Conservation (phyloP, 1,284 basidiomycete species). For the Cutaneotrichosporon dermatis region DNA sequence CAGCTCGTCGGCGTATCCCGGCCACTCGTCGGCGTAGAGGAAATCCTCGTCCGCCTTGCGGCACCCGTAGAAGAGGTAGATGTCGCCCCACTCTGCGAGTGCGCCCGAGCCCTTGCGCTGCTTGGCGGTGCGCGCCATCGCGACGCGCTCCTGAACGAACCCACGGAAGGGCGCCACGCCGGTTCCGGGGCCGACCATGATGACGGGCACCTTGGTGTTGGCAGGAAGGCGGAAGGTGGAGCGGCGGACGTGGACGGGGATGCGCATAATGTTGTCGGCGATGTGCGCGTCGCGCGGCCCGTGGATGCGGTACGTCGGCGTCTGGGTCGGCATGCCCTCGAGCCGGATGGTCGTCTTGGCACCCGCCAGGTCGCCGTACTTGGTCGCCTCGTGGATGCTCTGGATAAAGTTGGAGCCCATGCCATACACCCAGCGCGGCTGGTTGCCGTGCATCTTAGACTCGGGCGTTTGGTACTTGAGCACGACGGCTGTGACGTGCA, state of each 20-base stretch:
- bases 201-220: constrained; percentile 93
- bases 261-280: constrained; percentile 63
- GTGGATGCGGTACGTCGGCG: constrained; percentile 74
- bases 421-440: constrained; percentile 64
- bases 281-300: constrained; percentile 81
- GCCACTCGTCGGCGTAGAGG: constrained; percentile 93
- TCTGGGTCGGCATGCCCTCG: constrained; percentile 5
- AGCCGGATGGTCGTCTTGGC: constrained; percentile 6
- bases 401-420: constrained; percentile 86
- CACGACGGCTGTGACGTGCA: constrained; percentile 93
- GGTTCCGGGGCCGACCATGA: constrained; percentile 98
- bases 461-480: constrained; percentile 75
- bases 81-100: constrained; percentile 88
- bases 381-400: constrained; percentile 70
- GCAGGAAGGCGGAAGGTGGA: constrained; percentile 96
- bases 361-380: constrained; percentile 3
- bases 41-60: constrained; percentile 81
- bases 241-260: constrained; percentile 87
- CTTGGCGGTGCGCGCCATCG: constrained; percentile 83
- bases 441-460: constrained; percentile 53
- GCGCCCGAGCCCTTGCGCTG: constrained; percentile 87
- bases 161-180: constrained; percentile 98
- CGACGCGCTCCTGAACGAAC: constrained; percentile 95
- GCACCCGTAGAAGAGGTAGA: constrained; percentile 94
- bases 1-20: constrained; percentile 75